Conservation (phyloP, 2,329 filamentous ascomycete species). For the Albophoma yamanashiensis region DNA sequence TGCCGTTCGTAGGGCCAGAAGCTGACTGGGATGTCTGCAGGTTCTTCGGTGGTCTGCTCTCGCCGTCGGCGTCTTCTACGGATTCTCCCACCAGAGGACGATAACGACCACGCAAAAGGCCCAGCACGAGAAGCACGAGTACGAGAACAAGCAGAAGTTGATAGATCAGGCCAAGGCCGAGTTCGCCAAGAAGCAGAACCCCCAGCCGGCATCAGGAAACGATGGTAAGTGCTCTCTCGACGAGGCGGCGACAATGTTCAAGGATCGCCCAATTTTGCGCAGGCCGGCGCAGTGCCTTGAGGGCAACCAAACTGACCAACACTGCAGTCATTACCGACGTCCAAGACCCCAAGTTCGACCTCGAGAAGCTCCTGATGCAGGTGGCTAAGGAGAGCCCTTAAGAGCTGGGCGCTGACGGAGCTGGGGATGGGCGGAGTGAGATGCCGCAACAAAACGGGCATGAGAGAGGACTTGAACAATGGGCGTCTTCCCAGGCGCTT, state of each 20-base stretch:
- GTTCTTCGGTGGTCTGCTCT: slow-evolving; percentile 96
- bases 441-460: background rate
- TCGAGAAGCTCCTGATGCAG: slow-evolving; percentile 71
- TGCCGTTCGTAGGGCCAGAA: background rate
- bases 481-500: background rate
- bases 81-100: slow-evolving; percentile 82
- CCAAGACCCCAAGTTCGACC: slow-evolving; percentile 81
- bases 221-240: slow-evolving; percentile 17
- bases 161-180: slow-evolving; percentile 90
- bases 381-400: slow-evolving; percentile 44
- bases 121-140: slow-evolving; percentile 67
- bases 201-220: slow-evolving; percentile 22
- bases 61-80: slow-evolving; percentile 85
- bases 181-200: slow-evolving; percentile 66
- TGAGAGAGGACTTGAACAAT: background rate
- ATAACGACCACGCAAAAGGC: slow-evolving; percentile 63
- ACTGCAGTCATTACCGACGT: slow-evolving; percentile 43
- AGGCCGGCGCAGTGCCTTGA: background rate
- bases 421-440: background rate
- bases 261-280: background rate
- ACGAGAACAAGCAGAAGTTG: slow-evolving; percentile 80
- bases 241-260: background rate
- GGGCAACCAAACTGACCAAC: slow-evolving; percentile 8
- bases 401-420: slow-evolving; percentile 4
- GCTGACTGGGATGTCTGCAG: slow-evolving; percentile 38